Evolutionary conservation across 1,284 basidiomycete genomes (phyloP).

Genomic region (Fomes fomentarius): DNA sequence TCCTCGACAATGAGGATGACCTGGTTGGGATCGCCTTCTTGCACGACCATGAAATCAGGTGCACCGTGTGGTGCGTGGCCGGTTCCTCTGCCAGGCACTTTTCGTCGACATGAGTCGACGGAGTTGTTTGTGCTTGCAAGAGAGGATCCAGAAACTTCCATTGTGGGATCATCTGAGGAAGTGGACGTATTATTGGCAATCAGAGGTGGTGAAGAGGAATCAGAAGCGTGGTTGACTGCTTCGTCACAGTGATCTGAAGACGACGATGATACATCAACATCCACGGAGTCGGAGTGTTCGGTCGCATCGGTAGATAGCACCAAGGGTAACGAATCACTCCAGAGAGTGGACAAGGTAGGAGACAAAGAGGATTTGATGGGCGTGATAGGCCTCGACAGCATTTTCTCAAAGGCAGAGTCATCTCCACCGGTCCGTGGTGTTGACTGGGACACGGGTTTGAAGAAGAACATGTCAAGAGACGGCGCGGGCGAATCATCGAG

Average conservation of each 20-base stretch:
- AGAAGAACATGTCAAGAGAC: too few relatives aligned
- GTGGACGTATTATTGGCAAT: background rate
- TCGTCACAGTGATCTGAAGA: background rate
- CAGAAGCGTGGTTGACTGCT: background rate
- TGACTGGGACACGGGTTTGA: too few relatives aligned
- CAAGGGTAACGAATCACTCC: too few relatives aligned
- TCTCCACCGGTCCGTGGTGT: too few relatives aligned
- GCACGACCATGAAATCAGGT: background rate
- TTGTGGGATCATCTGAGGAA: background rate
- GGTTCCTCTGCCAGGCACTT: background rate
- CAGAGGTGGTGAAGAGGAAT: background rate
- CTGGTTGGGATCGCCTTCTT: background rate
- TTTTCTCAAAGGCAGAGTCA: too few relatives aligned
- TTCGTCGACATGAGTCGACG: background rate
- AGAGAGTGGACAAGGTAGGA: too few relatives aligned
- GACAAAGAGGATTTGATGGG: too few relatives aligned
- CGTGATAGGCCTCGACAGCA: too few relatives aligned
- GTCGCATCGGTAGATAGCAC: too few relatives aligned
- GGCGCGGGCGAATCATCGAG: too few relatives aligned
- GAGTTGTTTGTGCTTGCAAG: background rate
- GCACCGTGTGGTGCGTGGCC: background rate
- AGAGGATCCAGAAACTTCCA: background rate
- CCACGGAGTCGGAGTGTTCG: too few relatives aligned
- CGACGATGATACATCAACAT: too few relatives aligned
- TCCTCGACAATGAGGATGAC: background rate